Conservation (phyloP, 306 rosid genomes). For the Prunus persica region DNA sequence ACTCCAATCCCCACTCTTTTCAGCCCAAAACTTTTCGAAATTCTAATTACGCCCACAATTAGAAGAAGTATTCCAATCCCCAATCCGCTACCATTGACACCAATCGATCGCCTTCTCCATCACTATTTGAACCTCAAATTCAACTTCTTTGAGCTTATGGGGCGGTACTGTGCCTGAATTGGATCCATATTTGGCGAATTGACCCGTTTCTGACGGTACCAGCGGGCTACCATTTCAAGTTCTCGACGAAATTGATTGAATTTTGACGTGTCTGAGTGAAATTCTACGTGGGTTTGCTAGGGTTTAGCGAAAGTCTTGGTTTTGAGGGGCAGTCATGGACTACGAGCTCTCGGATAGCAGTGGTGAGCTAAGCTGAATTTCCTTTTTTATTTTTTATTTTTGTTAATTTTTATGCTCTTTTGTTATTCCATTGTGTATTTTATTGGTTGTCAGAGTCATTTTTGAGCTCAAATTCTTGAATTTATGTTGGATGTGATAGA, state of each 20-base stretch:
- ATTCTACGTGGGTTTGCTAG: conserved; percentile 26
- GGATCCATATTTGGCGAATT: conserved; percentile 4
- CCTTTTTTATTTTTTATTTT: neutral
- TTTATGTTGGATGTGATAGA: neutral
- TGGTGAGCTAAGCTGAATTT: conserved; percentile 44
- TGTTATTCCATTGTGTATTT: neutral
- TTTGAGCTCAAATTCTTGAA: neutral
- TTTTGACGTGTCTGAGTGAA: conserved; percentile 21
- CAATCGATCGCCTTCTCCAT: conserved; percentile 35
- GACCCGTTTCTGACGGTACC: conserved; percentile 6
- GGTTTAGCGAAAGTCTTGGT: conserved; percentile 12
- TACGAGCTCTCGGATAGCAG: conserved; percentile 76
- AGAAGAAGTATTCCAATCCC: conserved; percentile 13
- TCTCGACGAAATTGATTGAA: conserved; percentile 20
- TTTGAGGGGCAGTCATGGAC: conserved; percentile 44
- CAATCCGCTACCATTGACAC: conserved; percentile 13
- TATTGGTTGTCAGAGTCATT: conserved; percentile 16
- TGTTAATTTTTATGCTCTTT: neutral
- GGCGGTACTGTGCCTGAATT: conserved; percentile 4
- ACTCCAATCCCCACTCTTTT: conserved; percentile 7
- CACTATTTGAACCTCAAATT: conserved; percentile 17
- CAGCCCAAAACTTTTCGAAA: neutral
- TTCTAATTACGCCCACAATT: conserved; percentile 23
- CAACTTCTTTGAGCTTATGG: conserved; percentile 22
- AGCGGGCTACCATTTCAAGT: conserved; percentile 5